phyloP scores from a whole-genome alignment of 2,329 filamentous ascomycete genomes.

The Eurotiales sp. region DNA sequence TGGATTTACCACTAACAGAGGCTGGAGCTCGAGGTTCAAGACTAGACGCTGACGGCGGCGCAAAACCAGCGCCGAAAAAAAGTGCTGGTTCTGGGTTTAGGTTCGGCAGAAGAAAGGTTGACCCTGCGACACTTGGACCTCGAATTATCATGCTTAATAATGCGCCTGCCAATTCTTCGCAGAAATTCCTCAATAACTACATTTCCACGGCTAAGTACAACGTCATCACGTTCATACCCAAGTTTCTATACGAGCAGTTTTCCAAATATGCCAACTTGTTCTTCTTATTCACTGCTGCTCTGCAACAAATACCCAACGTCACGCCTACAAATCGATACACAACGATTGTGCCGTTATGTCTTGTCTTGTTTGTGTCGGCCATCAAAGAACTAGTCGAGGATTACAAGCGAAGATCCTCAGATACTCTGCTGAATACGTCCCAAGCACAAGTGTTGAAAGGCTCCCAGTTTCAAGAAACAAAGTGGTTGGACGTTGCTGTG shows the following conservation, averaged over 20 bases:
- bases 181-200: conserved; percentile 94
- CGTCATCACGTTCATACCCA: conserved; percentile 83
- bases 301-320: conserved; percentile 93
- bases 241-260: conserved; percentile 97
- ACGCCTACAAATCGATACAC: conserved; percentile 95
- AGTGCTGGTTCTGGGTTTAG: conserved; percentile 77
- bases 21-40: conserved; percentile 49
- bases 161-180: conserved; percentile 79
- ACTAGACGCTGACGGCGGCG: conserved; percentile 32
- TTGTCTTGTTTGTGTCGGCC: conserved; percentile 91
- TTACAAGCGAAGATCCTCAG: conserved; percentile 81
- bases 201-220: conserved; percentile 99
- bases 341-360: conserved; percentile 86
- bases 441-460: conserved; percentile 80
- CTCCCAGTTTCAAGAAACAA: conserved; percentile 77
- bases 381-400: conserved; percentile 94
- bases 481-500: conserved; percentile 90
- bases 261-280: conserved; percentile 99
- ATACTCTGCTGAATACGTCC: conserved; percentile 82
- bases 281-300: conserved; percentile 92
- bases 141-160: conserved; percentile 96
- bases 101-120: conserved; percentile 78
- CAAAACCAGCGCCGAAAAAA: conserved; percentile 47
- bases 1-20: conserved; percentile 94
- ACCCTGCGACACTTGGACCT: conserved; percentile 86